Evolutionary conservation across 805 yeast species (phyloP).

Genomic region (Zygotorulaspora sp.): DNA sequence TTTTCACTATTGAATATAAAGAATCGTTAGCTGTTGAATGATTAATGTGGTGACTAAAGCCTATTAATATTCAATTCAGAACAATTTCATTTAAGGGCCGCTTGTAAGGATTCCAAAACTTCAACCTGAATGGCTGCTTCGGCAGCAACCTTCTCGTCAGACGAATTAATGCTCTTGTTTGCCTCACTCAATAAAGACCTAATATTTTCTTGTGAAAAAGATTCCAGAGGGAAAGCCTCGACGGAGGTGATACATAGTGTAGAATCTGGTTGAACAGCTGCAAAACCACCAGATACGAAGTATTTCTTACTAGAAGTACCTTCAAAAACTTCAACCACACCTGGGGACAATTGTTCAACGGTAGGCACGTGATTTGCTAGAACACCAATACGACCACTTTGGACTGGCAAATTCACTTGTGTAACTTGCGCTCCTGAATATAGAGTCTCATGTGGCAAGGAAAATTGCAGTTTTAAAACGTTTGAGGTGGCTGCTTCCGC

Average conservation of each 20-base stretch:
- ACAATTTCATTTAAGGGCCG: slow-evolving; percentile 27
- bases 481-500: slow-evolving; percentile 76
- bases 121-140: slow-evolving; percentile 95
- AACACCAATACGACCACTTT: slow-evolving; percentile 94
- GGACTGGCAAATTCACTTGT: slow-evolving; percentile 94
- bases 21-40: not conserved
- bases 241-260: slow-evolving; percentile 84
- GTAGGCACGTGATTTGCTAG: slow-evolving; percentile 97
- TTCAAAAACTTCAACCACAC: slow-evolving; percentile 88
- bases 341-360: slow-evolving; percentile 94
- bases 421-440: slow-evolving; percentile 45
- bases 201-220: slow-evolving; percentile 75
- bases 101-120: slow-evolving; percentile 89
- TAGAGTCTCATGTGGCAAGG: slow-evolving; percentile 79
- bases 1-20: slow-evolving; percentile 7
- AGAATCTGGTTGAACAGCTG: slow-evolving; percentile 93
- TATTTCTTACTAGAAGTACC: slow-evolving; percentile 68
- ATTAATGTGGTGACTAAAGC: too few relatives aligned
- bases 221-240: slow-evolving; percentile 90
- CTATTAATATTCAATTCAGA: too few relatives aligned
- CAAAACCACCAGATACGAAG: slow-evolving; percentile 95
- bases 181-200: slow-evolving; percentile 85
- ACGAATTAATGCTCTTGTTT: slow-evolving; percentile 78
- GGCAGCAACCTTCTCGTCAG: slow-evolving; percentile 86
- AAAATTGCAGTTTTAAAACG: slow-evolving; percentile 79